Base-by-base conservation (phyloP, 2,329 filamentous ascomycete genomes). In the Fusarium sp. region DNA sequence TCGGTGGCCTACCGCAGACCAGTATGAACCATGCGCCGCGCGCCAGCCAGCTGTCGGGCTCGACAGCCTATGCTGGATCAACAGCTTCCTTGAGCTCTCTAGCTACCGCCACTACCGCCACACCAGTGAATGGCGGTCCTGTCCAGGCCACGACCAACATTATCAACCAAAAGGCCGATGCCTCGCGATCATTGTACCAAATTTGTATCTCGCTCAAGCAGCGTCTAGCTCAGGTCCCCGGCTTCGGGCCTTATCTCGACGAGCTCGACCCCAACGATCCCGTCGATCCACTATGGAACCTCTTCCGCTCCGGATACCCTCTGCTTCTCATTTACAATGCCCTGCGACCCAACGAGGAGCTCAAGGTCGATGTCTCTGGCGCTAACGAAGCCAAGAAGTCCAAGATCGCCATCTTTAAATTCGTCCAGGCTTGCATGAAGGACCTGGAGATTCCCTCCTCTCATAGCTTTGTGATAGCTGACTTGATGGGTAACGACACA, bases 401-500 rank as follows among this genome's bases (percentile, higher is more conserved):
- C 59, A 97, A 98, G 80, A 89, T 92, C 60, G 93, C 94, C 63
- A 91, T 95, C 23, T 97, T 97, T 84, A 94, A 94, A 76, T 98
- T 99, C 78, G 88, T 98, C 63, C 90, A 97, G 78, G 94, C 93
- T 25, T 98, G 94, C 79, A 86, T 97, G 76, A 90, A 90, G 72
- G 92, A 97, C 55, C 85, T 98, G 53, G 88, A 90, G 59, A 92
- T 98, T 55, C 88, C 92, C 4, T 85, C 93, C 7, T 87, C 91
- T 49, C 93, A 97, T 66, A 94, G 93, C 76, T 98, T 98, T 80
- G 92, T 97, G 74, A 92, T 99, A 74, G 92, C 89, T 61, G 95
- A 99, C 80, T 84, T 98, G 47, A 94, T 96, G 80, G 93, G 93
- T 56, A 93, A 94, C 74, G 97, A 98, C 80, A 99, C 96, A 2